Evolutionary conservation across 2,329 filamentous ascomycete species (phyloP).

Genomic region (Botryotinia narcissicola): DNA sequence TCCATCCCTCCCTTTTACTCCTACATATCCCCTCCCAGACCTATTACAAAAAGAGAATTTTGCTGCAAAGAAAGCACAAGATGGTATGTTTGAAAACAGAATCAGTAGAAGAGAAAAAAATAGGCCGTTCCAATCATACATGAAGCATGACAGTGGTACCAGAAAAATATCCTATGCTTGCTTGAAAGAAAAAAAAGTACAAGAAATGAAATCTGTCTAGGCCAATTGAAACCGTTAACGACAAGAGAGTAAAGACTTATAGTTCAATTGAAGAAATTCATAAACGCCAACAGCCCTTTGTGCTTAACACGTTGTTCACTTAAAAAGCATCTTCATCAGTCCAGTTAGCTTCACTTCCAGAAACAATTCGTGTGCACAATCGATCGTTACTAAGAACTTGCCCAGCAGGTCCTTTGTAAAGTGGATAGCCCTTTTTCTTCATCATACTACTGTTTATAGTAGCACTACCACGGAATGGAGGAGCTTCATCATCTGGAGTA

Average conservation of each 20-base stretch:
- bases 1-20: conserved; percentile 15
- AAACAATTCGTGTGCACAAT: conserved; percentile 62
- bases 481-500: conserved; percentile 45
- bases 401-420: conserved; percentile 46
- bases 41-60: neutral
- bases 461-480: conserved; percentile 27
- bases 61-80: conserved; percentile 1
- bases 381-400: conserved; percentile 50
- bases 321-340: conserved; percentile 62
- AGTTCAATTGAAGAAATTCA: neutral
- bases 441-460: conserved; percentile 41
- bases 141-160: conserved; percentile 7
- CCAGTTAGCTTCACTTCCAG: conserved; percentile 60
- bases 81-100: neutral
- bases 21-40: conserved; percentile 3
- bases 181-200: conserved; percentile 11
- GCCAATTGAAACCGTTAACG: neutral
- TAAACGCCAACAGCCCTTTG: conserved; percentile 4
- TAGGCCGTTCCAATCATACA: conserved; percentile 16
- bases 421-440: conserved; percentile 57
- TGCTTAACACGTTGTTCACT: neutral
- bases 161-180: conserved; percentile 18
- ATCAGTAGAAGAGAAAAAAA: conserved; percentile 1
- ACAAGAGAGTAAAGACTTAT: neutral
- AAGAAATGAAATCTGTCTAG: conserved; percentile 13